phyloP scores from a whole-genome alignment of 768 basidiomycete species.

The Flagelloscypha sp. region DNA sequence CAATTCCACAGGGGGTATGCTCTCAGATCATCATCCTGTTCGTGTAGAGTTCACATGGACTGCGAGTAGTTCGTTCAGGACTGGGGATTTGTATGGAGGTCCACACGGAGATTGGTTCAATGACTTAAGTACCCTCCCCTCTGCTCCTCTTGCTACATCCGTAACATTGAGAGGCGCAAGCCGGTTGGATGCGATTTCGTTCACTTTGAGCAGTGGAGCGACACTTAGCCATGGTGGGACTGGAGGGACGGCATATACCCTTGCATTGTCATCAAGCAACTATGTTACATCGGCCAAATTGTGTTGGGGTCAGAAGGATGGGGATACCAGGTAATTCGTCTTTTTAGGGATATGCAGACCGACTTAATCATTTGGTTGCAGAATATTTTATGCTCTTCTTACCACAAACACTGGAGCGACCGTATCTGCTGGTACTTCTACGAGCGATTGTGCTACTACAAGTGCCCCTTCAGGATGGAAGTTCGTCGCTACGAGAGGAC shows the following conservation, averaged over 20 bases:
- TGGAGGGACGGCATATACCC: slow-evolving; percentile 22
- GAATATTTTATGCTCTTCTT: slow-evolving; percentile 23
- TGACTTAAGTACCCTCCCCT: slow-evolving; percentile 20
- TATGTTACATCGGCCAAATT: slow-evolving; percentile 15
- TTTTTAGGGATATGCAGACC: too few species aligned
- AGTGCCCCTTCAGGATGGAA: too few species aligned
- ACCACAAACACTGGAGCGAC: slow-evolving; percentile 23
- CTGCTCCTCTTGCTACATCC: slow-evolving; percentile 19
- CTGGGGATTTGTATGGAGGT: slow-evolving; percentile 25
- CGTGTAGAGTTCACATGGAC: slow-evolving; percentile 22
- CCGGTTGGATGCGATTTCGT: slow-evolving; percentile 25
- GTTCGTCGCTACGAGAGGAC: too few species aligned
- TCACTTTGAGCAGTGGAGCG: slow-evolving; percentile 14
- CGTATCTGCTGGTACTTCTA: slow-evolving; percentile 20
- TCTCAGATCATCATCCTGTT: slow-evolving; percentile 30
- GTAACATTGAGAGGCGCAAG: slow-evolving; percentile 24
- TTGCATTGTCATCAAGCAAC: slow-evolving; percentile 20
- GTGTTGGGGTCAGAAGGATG: slow-evolving; percentile 20
- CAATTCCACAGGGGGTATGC: slow-evolving; percentile 17
- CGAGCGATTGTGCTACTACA: slow-evolving; percentile 19
- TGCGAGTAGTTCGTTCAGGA: slow-evolving; percentile 21
- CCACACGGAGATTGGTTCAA: slow-evolving; percentile 25
- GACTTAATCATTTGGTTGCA: too few species aligned
- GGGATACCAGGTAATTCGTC: slow-evolving; percentile 22
- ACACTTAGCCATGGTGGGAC: slow-evolving; percentile 24